phyloP scores from a whole-genome alignment of 2,329 filamentous ascomycete species.

The Blastomyces gilchristii region DNA sequence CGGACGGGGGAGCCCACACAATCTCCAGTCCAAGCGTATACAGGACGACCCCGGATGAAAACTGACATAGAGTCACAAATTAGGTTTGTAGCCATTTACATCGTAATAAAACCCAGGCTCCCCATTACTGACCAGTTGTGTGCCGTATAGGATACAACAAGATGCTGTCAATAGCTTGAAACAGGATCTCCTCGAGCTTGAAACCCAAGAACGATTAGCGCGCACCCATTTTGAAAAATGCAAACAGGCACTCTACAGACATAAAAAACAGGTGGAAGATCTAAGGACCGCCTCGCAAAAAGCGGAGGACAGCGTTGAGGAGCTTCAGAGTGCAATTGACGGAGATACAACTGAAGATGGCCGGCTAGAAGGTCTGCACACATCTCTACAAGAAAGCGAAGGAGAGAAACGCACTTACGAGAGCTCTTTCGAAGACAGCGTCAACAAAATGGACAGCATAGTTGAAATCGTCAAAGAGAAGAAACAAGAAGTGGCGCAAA shows the following conservation, averaged over 20 bases:
- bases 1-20: slow-evolving; percentile 41
- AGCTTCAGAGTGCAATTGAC: slow-evolving; percentile 56
- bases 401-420: slow-evolving; percentile 36
- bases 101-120: neutral
- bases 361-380: slow-evolving; percentile 49
- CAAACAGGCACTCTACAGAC: slow-evolving; percentile 40
- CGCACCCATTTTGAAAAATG: slow-evolving; percentile 43
- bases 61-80: slow-evolving; percentile 63
- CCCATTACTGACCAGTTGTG: neutral
- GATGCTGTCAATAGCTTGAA: slow-evolving; percentile 45
- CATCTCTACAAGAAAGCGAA: slow-evolving; percentile 49
- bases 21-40: slow-evolving; percentile 44
- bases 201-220: slow-evolving; percentile 40
- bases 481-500: slow-evolving; percentile 24
- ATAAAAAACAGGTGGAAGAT: slow-evolving; percentile 38
- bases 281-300: slow-evolving; percentile 49
- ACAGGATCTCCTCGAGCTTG: slow-evolving; percentile 44
- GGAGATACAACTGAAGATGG: slow-evolving; percentile 53
- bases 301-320: slow-evolving; percentile 52
- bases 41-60: slow-evolving; percentile 60
- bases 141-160: slow-evolving; percentile 33
- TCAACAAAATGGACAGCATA: slow-evolving; percentile 36
- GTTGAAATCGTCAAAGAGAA: slow-evolving; percentile 29
- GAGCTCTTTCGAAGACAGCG: slow-evolving; percentile 41
- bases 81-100: slow-evolving; percentile 26